Percentiles rank a stretch among this genome's conserved stretches.
These are phyloP conservation scores for Solanum hybrid DNA, from an alignment of 305 asterid species.

Conservation along the genomic window DNA sequence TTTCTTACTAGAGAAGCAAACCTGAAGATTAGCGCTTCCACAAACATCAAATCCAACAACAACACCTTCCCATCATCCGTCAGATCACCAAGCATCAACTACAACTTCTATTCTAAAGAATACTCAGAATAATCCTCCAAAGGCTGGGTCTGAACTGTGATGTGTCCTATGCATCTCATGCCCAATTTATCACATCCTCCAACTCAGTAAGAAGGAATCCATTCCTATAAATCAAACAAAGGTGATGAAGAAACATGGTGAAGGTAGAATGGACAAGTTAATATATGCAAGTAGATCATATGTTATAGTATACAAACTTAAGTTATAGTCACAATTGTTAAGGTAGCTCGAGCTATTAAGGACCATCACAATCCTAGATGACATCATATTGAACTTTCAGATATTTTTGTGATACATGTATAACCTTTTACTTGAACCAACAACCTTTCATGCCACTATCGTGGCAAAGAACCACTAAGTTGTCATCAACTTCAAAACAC, in stretches of 20 bases:
- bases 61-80: background rate
- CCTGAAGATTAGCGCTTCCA: background rate
- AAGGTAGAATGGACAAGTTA: background rate
- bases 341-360: background rate
- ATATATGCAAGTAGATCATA: background rate
- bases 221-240: background rate
- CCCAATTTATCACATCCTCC: background rate
- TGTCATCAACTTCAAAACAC: background rate
- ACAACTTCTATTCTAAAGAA: background rate
- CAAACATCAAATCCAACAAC: background rate
- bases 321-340: background rate
- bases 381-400: background rate
- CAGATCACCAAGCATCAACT: background rate
- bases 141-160: background rate
- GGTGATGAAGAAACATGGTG: background rate
- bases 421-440: background rate
- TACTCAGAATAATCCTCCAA: background rate
- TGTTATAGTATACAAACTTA: background rate
- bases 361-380: background rate
- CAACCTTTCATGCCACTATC: background rate
- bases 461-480: background rate
- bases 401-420: background rate
- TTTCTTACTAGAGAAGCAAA: constrained; percentile 33
- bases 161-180: background rate
- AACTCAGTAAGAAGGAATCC: background rate